Evolutionary conservation across 2,329 filamentous ascomycete genomes (phyloP), one percentile per base, ranked within the genome.

Genomic region (Apiospora koreana): DNA sequence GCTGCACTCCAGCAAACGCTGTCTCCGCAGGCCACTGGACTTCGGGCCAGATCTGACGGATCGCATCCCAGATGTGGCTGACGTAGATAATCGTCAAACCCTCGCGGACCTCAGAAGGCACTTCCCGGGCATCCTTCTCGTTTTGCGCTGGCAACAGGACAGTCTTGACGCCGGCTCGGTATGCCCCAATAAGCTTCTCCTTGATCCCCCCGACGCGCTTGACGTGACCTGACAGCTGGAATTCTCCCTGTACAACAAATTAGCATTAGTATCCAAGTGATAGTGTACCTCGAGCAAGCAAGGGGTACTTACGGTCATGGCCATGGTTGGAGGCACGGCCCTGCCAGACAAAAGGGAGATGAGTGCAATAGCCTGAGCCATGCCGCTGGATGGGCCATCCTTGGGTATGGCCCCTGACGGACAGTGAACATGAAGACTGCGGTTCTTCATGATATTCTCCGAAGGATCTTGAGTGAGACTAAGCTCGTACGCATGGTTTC

Each of bases 121-220:
- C 85, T 81, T 98, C 95, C 81, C 93, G 93, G 71, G 93, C 92
- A 79, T 99, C 96, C 83, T 98, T 98, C 73, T 91, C 88, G 80
- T 99, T 99, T 75, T 93, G 92, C 42, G 92, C 88, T 3, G 96
- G 96, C 9, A 99, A 85, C 71, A 99, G 81, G 9, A 99, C 95
- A 42, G 94, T 95, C 87, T 97, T 97, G 72, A 99, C 95, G 38
- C 96, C 96, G 1, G 96, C 96, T 69, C 95, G 89, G 78, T 97
- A 86, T 10, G 96, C 96, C 28, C 96, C 96, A 78, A 99, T 98
- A 68, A 98, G 87, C 82, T 99, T 99, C 88, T 99, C 95, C 83
- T 98, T 98, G 84, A 99, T 98, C 23, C 96, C 96, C 68, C 96
- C 96, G 45, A 99, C 96, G 35, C 95, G 94, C 82, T 96, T 94